phyloP scores from a whole-genome alignment of 2,329 filamentous ascomycete genomes.

The Alternaria gansuensis region DNA sequence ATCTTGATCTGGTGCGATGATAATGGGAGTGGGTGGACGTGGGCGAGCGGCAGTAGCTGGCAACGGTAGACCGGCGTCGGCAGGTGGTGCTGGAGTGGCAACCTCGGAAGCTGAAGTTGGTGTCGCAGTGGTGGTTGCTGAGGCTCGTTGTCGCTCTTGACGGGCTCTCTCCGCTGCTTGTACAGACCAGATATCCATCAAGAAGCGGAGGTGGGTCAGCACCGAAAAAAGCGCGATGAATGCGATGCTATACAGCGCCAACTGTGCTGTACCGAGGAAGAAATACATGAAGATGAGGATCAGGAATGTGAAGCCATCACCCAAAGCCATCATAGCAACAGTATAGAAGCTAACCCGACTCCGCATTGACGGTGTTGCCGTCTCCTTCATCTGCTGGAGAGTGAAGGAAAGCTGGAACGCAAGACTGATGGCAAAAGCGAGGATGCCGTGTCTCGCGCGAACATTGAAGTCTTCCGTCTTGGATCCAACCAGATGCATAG shows the following conservation, averaged over 20 bases:
- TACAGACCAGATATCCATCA: constrained; percentile 73
- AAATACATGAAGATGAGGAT: constrained; percentile 62
- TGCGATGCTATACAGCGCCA: constrained; percentile 64
- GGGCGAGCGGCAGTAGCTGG: constrained; percentile 60
- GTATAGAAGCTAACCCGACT: constrained; percentile 72
- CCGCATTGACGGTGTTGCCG: constrained; percentile 70
- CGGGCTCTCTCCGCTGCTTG: constrained; percentile 62
- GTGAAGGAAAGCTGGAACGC: constrained; percentile 65
- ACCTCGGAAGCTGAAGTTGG: constrained; percentile 32
- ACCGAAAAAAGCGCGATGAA: constrained; percentile 69
- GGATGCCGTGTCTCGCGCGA: constrained; percentile 62
- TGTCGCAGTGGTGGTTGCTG: constrained; percentile 32
- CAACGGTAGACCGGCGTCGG: constrained; percentile 54
- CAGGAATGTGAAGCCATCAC: constrained; percentile 67
- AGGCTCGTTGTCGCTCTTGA: constrained; percentile 56
- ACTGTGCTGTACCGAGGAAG: constrained; percentile 63
- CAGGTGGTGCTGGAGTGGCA: constrained; percentile 37
- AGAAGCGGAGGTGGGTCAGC: constrained; percentile 70
- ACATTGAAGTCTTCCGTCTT: constrained; percentile 66
- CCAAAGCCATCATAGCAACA: constrained; percentile 68
- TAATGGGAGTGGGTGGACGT: constrained; percentile 62
- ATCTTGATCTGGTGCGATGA: constrained; percentile 68
- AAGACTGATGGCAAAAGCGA: constrained; percentile 61
- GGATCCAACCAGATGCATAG: constrained; percentile 63
- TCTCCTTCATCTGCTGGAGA: constrained; percentile 70